A percentile compares a stretch with the other conserved stretches of the same genome.
Evolutionary conservation across 1,139 yeast genomes (phyloP).

Genomic region (Yarrowia galli): DNA sequence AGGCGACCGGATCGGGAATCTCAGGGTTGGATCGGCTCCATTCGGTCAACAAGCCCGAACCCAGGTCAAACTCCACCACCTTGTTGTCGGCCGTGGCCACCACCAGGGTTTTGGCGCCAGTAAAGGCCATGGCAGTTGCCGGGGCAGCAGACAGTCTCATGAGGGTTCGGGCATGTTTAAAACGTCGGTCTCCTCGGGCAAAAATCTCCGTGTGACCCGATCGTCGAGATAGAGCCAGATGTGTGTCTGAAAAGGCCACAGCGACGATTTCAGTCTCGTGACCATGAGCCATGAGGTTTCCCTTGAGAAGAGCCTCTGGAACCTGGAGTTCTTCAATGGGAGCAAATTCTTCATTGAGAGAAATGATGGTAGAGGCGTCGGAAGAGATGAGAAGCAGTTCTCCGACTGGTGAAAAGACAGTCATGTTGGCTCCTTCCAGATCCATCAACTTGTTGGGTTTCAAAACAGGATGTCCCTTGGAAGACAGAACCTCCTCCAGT

Average conservation of each 20-base stretch:
- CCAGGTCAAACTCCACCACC: conserved; percentile 68
- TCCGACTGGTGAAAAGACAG: conserved; percentile 3
- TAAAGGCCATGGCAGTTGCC: conserved; percentile 70
- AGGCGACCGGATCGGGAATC: conserved; percentile 69
- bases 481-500: conserved; percentile 51
- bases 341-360: conserved; percentile 12
- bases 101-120: conserved; percentile 61
- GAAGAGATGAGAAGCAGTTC: conserved; percentile 5
- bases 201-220: conserved; percentile 72
- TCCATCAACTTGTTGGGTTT: conserved; percentile 32
- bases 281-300: conserved; percentile 1
- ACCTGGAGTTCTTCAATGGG: conserved; percentile 28
- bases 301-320: conserved; percentile 12
- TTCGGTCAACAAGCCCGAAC: conserved; percentile 57
- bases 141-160: conserved; percentile 61
- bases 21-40: conserved; percentile 88
- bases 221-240: conserved; percentile 64
- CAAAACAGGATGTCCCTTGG: conserved; percentile 42
- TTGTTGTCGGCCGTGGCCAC: conserved; percentile 78
- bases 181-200: conserved; percentile 46
- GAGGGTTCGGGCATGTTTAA: conserved; percentile 44
- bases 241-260: conserved; percentile 54
- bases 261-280: conserved; percentile 44
- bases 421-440: conserved; percentile 36
- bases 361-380: background rate